Evolutionary conservation across 805 yeast species (phyloP), one percentile per base, ranked within the genome.

Genomic region (Ogataea wickerhamii): DNA sequence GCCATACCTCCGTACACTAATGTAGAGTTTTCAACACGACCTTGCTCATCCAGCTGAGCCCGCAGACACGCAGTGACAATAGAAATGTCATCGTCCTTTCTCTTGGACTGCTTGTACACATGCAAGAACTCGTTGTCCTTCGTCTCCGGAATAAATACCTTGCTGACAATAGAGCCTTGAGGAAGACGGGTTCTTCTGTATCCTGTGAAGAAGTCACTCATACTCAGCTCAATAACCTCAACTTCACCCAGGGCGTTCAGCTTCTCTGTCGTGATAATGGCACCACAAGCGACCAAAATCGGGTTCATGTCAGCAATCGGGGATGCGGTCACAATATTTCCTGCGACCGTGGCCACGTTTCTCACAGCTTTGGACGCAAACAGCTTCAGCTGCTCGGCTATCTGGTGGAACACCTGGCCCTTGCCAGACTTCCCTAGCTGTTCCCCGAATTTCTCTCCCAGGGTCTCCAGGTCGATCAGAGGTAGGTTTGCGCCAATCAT

Each of bases 231-330:
- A 10, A 34, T 37, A 2, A 44, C 37, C 28, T 44, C 54, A 7
- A 55, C 23, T 25, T 52, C 55, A 14, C 63, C 62, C 4, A 31
- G 31, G 1, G 51, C 49, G n/a, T 47, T 49, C 5, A 63, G 44
- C 21, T 55, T 56, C 29, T 66, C 64, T 3, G 66, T 59, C 6
- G 64, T 61, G 6, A 70, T 50, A 1, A 52, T 48, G 4, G 73
- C 71, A 39, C 64, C 64, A 19, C 68, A 62, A 4, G 71, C 64
- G 8, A 68, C 70, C 34, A 70, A 53, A 5, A 69, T 61, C 4
- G 75, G 75, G 46, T 70, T 70, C 52, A 70, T 46, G 47, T 70
- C 76, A 1, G 75, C 66, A 40, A 70, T 70, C 16, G 76, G 76
- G 4, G 73, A 67, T 2, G 75, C 75, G 1, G 76, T 70, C 14